A percentile compares a stretch with the other conserved stretches of the same genome.
These are phyloP conservation scores for Geotrichum australiense DNA, from an alignment of 1,139 yeast genomes.

Conservation along the genomic window DNA sequence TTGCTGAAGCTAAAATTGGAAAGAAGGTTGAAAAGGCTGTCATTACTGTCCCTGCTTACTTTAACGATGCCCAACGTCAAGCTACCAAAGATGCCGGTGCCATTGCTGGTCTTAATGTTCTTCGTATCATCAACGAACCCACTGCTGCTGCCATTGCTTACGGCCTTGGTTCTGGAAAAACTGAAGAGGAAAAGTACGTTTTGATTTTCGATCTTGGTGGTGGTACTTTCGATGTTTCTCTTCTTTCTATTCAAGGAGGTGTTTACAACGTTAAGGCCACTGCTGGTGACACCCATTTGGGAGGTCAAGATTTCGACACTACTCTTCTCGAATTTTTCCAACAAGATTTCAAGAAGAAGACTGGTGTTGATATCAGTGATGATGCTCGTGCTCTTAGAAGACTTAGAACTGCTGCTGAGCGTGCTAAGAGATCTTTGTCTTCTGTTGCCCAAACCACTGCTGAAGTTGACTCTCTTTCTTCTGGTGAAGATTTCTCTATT, in stretches of 20 bases:
- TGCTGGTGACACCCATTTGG: slow-evolving; percentile 48
- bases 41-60: slow-evolving; percentile 94
- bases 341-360: slow-evolving; percentile 79
- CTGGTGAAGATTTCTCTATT: slow-evolving; percentile 76
- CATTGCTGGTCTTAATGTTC: slow-evolving; percentile 92
- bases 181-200: slow-evolving; percentile 68
- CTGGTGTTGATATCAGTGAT: slow-evolving; percentile 63
- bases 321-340: slow-evolving; percentile 72
- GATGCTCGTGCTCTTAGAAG: slow-evolving; percentile 83
- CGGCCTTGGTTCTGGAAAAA: slow-evolving; percentile 94
- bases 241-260: slow-evolving; percentile 90
- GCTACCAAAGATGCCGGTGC: slow-evolving; percentile 99
- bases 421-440: slow-evolving; percentile 85
- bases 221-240: slow-evolving; percentile 96
- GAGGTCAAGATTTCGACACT: slow-evolving; percentile 63
- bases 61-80: slow-evolving; percentile 96
- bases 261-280: slow-evolving; percentile 95
- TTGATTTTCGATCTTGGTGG: slow-evolving; percentile 95
- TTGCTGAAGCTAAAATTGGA: slow-evolving; percentile 94
- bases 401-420: slow-evolving; percentile 86
- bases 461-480: slow-evolving; percentile 75
- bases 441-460: slow-evolving; percentile 81
- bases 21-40: slow-evolving; percentile 92
- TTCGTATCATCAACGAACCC: slow-evolving; percentile 96
- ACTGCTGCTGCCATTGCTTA: slow-evolving; percentile 98